phyloP scores from a whole-genome alignment of 345 rosid genomes.

The Rubroshorea leprosula region DNA sequence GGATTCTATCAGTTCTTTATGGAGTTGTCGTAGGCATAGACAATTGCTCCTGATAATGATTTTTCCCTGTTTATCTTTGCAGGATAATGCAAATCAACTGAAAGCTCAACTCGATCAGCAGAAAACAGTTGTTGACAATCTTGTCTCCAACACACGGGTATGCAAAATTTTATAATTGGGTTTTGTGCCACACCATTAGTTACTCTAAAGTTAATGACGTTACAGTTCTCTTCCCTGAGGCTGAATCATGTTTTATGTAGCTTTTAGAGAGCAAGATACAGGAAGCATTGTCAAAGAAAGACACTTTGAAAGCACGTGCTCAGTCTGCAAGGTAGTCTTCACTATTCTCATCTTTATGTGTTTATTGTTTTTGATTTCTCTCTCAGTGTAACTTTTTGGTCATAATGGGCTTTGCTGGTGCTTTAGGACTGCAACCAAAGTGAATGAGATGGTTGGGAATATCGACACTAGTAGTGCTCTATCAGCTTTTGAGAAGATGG shows the following conservation, averaged over 20 bases:
- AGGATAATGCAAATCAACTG: conserved; percentile 60
- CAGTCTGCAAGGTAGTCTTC: conserved; percentile 63
- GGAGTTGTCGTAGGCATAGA: neutral
- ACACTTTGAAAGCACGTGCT: conserved; percentile 90
- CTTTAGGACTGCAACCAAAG: conserved; percentile 68
- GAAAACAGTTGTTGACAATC: conserved; percentile 55
- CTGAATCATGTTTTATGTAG: conserved; percentile 32
- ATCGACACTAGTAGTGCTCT: conserved; percentile 73
- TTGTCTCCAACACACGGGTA: conserved; percentile 76
- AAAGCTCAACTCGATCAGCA: conserved; percentile 73
- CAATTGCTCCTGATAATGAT: neutral
- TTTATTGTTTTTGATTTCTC: neutral
- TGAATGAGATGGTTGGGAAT: conserved; percentile 74
- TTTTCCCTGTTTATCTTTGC: conserved; percentile 15
- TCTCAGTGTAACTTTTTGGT: conserved; percentile 3
- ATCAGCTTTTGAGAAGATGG: conserved; percentile 79
- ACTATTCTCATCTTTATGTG: conserved; percentile 11
- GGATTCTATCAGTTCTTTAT: neutral
- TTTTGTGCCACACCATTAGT: neutral
- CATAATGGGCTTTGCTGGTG: conserved; percentile 9
- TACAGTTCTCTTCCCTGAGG: conserved; percentile 17
- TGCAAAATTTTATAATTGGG: conserved; percentile 2
- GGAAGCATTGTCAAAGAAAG: conserved; percentile 96
- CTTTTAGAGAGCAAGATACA: conserved; percentile 98
- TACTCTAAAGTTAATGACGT: conserved; percentile 14